phyloP scores from a whole-genome alignment of 1,284 basidiomycete species.

The Leccinum subrobustum region DNA sequence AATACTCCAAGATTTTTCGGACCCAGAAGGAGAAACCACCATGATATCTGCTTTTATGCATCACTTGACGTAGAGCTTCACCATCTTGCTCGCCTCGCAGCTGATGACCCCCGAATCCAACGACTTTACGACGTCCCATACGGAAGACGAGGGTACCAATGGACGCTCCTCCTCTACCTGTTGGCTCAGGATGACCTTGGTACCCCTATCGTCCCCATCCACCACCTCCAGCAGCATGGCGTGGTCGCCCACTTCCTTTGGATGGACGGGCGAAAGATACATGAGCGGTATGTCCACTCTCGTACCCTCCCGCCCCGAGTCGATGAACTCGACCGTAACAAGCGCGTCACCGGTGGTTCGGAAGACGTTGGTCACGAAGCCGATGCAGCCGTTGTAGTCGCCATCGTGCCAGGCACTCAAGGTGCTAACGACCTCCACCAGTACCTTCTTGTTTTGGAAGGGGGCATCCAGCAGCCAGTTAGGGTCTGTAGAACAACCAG shows the following conservation, averaged over 20 bases:
- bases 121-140: constrained; percentile 27
- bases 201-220: constrained; percentile 18
- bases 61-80: constrained; percentile 27
- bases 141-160: neutral
- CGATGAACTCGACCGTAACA: constrained; percentile 24
- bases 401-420: constrained; percentile 52
- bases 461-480: constrained; percentile 27
- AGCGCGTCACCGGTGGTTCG: constrained; percentile 34
- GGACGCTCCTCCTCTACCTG: neutral
- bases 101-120: constrained; percentile 9
- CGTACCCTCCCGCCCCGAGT: constrained; percentile 24
- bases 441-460: constrained; percentile 42
- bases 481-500: constrained; percentile 13
- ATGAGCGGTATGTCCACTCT: constrained; percentile 29
- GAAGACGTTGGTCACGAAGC: constrained; percentile 41
- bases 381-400: constrained; percentile 50
- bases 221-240: constrained; percentile 22
- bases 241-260: constrained; percentile 24
- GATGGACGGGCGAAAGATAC: constrained; percentile 29
- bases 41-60: neutral
- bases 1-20: neutral
- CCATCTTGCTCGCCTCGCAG: constrained; percentile 27
- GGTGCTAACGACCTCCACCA: constrained; percentile 52
- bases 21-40: neutral
- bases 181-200: constrained; percentile 26